Evolutionary conservation across 768 basidiomycete species (phyloP), one percentile per base, ranked within the genome.

Genomic region (Pleurotus ostreatus): DNA sequence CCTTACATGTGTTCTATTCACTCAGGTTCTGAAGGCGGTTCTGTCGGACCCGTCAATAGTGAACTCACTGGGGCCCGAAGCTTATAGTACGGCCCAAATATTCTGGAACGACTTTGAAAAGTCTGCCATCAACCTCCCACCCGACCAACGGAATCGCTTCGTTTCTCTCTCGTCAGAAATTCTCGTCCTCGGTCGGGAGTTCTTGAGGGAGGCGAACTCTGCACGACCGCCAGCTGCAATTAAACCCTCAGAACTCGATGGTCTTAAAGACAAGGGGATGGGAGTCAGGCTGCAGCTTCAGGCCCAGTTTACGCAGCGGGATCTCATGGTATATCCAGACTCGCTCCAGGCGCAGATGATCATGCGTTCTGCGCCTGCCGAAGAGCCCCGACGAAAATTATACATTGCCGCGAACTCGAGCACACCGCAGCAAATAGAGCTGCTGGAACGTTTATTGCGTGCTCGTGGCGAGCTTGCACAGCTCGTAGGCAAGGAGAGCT

Each of bases 41-140:
- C 70, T 94, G 55, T 79, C 79, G 20, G 88, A 93, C 68, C 75
- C 80, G 4, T 77, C 80, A 20, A 79, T 93, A 39, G 80, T 86
- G 26, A 74, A 79, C 49, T 82, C 83, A 0, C 78, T 92, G 51
- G 81, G 78, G 49, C 81, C 80, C 11, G 92, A 93, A 65, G 92
- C 88, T n/a, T 74, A 82, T 54, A 84, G 88, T 61, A 94, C 95
- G 5, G 94, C 97, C 25, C 78, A 90, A 20, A 95, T 95, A 58
- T 98, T 98, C 71, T 88, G 93, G 82, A 82, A 89, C 46, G 97
- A 98, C 77, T 99, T 99, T 71, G 92, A 97, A 67, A 94, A 94
- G 69, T 98, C 95, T 12, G 96, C 93, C 7, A 95, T 98, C 60
- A 82, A 95, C 67, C 79, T 99, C 11, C 88, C 93, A 8, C 82